These are phyloP conservation scores for rapeseed (Brassica napus) DNA, from an alignment of 345 rosid genomes.

Conservation along the genomic window DNA sequence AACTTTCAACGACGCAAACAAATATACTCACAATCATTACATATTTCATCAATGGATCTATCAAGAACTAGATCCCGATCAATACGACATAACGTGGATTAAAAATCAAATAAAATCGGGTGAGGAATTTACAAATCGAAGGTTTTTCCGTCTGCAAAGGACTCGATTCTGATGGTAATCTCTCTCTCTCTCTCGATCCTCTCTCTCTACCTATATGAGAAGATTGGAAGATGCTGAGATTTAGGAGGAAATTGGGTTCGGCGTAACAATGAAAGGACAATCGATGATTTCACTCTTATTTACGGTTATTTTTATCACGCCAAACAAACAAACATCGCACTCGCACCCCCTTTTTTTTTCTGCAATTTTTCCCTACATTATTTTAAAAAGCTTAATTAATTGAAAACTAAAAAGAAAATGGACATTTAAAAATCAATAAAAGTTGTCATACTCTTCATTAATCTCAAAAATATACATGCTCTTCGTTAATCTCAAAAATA, in stretches of 20 bases:
- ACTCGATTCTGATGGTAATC: conserved; percentile 25
- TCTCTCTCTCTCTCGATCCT: neutral
- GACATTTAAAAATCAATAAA: neutral
- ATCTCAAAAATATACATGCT: too few species aligned
- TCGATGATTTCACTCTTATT: conserved; percentile 31
- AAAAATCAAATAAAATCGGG: conserved; percentile 14
- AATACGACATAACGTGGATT: neutral
- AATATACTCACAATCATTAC: conserved; percentile 14
- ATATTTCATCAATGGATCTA: conserved; percentile 16
- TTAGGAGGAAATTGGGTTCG: conserved; percentile 39
- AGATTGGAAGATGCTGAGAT: conserved; percentile 42
- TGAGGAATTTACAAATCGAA: conserved; percentile 47
- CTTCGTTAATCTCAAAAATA: too few species aligned
- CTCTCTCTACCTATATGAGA: neutral
- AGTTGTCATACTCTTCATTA: too few species aligned
- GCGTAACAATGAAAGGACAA: conserved; percentile 33
- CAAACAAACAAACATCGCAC: conserved; percentile 12
- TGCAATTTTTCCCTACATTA: neutral
- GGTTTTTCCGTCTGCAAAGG: conserved; percentile 16
- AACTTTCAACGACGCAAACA: conserved; percentile 20
- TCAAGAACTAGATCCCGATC: conserved; percentile 1
- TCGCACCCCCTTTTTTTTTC: neutral
- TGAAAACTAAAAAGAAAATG: neutral
- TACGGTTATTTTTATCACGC: neutral
- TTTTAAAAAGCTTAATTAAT: neutral